Percentiles rank a stretch among this genome's conserved stretches.
These are phyloP conservation scores for Apiospora rasikravindrae DNA, from an alignment of 2,329 filamentous ascomycete species.

Conservation along the genomic window DNA sequence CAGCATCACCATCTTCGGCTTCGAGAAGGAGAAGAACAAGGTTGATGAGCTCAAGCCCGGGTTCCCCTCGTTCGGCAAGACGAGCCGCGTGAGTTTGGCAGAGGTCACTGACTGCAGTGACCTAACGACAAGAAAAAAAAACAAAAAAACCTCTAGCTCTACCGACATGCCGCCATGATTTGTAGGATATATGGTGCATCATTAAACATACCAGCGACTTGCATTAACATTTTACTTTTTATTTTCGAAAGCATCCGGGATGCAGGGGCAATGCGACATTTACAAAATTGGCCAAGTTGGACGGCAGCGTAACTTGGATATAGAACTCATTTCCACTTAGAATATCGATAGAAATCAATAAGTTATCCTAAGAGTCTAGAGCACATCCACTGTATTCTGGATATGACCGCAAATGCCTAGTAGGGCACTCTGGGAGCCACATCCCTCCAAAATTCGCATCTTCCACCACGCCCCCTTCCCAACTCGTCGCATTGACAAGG, in stretches of 20 bases:
- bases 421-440: constrained; percentile 33
- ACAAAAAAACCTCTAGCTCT: not conserved
- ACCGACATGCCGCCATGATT: not conserved
- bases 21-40: constrained; percentile 99
- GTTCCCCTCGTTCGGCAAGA: constrained; percentile 95
- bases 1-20: constrained; percentile 99
- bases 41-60: constrained; percentile 99
- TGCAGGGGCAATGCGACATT: not conserved
- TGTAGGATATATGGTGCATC: not conserved
- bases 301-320: not conserved
- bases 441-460: constrained; percentile 35
- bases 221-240: not conserved
- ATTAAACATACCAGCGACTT: not conserved
- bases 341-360: not conserved
- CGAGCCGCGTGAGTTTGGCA: constrained; percentile 71
- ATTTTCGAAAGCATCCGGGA: not conserved
- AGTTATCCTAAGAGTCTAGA: not conserved
- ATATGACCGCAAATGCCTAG: constrained; percentile 17
- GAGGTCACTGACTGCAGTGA: not conserved
- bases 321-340: not conserved
- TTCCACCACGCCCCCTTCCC: constrained; percentile 35
- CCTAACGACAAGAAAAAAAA: too few relatives aligned
- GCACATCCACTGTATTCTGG: not conserved
- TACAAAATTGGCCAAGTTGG: not conserved
- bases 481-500: constrained; percentile 29